A percentile compares a stretch with the other conserved stretches of the same genome.
Evolutionary conservation across 2,329 filamentous ascomycete species (phyloP).

Genomic region (Neoscytalidium dimidiatum): DNA sequence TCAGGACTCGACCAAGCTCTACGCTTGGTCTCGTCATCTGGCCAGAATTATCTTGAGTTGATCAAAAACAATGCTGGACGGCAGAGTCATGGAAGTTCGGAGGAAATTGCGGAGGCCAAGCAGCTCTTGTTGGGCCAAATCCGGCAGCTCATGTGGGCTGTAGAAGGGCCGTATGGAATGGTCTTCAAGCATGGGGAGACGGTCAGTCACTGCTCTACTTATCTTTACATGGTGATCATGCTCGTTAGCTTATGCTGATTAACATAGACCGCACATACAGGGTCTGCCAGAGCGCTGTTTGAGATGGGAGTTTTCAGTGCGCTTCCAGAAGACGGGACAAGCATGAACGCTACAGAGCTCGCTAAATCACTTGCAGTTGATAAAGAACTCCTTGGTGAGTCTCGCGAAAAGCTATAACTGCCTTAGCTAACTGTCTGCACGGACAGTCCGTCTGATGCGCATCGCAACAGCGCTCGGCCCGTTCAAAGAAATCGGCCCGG

Average conservation of each 20-base stretch:
- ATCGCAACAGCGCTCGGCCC: neutral
- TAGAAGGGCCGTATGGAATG: neutral
- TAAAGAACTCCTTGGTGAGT: neutral
- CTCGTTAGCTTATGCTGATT: too few species aligned
- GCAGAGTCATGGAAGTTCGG: neutral
- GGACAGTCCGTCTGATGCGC: neutral
- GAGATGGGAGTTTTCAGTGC: conserved; percentile 1
- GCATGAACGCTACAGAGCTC: neutral
- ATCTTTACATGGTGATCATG: too few species aligned
- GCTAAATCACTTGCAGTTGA: neutral
- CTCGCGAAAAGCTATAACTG: neutral
- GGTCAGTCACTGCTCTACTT: neutral
- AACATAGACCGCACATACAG: neutral
- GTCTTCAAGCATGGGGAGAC: neutral
- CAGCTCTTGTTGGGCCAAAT: neutral
- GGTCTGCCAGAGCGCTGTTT: neutral
- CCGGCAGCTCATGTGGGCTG: neutral
- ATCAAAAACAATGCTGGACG: neutral
- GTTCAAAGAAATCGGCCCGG: neutral
- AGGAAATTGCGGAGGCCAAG: neutral
- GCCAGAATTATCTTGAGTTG: neutral
- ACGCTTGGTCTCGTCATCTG: neutral
- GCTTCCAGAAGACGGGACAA: neutral
- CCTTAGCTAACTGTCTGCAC: neutral
- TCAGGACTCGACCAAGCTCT: neutral